Base-by-base conservation (phyloP, 192 early-diverging fungal species). In the Coemansia sp. region DNA sequence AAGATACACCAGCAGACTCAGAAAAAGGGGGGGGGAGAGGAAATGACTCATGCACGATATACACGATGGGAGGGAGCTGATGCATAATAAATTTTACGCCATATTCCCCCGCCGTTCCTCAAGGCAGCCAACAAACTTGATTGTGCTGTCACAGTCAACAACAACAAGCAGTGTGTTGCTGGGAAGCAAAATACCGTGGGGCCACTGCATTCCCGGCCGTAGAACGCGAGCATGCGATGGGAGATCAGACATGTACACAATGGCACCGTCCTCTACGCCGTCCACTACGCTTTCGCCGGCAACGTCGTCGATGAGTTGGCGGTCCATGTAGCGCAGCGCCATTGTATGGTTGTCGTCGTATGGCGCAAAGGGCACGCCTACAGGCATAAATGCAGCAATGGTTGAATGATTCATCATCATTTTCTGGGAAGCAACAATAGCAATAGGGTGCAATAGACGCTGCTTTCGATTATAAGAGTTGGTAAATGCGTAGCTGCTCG, bases 141-240 rank as follows among this genome's bases (percentile, higher is more conserved):
- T 72, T 26, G 71, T 57, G 55, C 70, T 73, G 39, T 81, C 62
- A 7, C 56, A 2, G 46, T 81, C 69, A 36, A 81, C 67, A 20
- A 76, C 67, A 11, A 81, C 51, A 14, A 81, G 56, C 24, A 81
- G 67, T 5, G 78, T 70, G 49, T 76, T 67, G 67, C 41, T 69
- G 15, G 78, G 73, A 34, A 81, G 73, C 53, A 62, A 21, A 4
- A 76, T 63, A 10, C 73, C 73, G n/a, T 48, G 66, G 6, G 67
- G 70, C 78, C 69, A 69, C 60, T 66, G 48, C 73, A 81, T 73
- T 33, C 78, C 78, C 52, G 73, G 78, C 38, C 78, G 69, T n/a
- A 81, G 38, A 34, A 81, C 70, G 30, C 70, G 71, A 9, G 67
- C 67, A 23, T 73, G 74, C 15, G 64, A 30, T 1, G 78, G 78